Conservation (phyloP, 2,329 filamentous ascomycete species). For the Neofusicoccum kwambonambiense region DNA sequence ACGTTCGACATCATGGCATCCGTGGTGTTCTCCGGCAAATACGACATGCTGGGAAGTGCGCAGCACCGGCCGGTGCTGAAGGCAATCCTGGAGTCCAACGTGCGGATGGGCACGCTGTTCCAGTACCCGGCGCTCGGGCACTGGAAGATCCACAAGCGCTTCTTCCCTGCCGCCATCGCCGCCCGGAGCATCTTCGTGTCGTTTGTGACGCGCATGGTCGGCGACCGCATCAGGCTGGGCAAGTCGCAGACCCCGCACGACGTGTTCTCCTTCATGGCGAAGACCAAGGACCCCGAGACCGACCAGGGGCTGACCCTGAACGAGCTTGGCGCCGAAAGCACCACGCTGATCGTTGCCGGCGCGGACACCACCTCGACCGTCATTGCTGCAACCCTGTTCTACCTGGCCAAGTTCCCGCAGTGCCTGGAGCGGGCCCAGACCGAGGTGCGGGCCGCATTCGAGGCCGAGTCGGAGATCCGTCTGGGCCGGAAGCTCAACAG, state of each 20-base stretch:
- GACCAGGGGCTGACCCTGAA: slow-evolving; percentile 43
- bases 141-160: slow-evolving; percentile 3
- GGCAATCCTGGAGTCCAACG: slow-evolving; percentile 36
- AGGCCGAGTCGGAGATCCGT: slow-evolving; percentile 38
- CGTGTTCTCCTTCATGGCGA: slow-evolving; percentile 48
- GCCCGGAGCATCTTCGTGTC: slow-evolving; percentile 7
- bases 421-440: slow-evolving; percentile 33
- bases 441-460: slow-evolving; percentile 37
- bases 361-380: slow-evolving; percentile 47
- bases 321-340: slow-evolving; percentile 51
- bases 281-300: slow-evolving; percentile 48
- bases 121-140: slow-evolving; percentile 4
- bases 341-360: slow-evolving; percentile 49
- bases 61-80: slow-evolving; percentile 44
- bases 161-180: slow-evolving; percentile 9
- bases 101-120: slow-evolving; percentile 8
- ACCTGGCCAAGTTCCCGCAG: slow-evolving; percentile 42
- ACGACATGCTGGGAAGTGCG: slow-evolving; percentile 43
- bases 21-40: slow-evolving; percentile 46
- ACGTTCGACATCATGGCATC: slow-evolving; percentile 55
- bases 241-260: slow-evolving; percentile 30
- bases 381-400: slow-evolving; percentile 44
- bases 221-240: not conserved
- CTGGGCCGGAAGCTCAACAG: slow-evolving; percentile 35
- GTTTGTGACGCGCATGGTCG: slow-evolving; percentile 7